phyloP scores from a whole-genome alignment of 2,329 filamentous ascomycete genomes.

The Verticillium tricorpus region DNA sequence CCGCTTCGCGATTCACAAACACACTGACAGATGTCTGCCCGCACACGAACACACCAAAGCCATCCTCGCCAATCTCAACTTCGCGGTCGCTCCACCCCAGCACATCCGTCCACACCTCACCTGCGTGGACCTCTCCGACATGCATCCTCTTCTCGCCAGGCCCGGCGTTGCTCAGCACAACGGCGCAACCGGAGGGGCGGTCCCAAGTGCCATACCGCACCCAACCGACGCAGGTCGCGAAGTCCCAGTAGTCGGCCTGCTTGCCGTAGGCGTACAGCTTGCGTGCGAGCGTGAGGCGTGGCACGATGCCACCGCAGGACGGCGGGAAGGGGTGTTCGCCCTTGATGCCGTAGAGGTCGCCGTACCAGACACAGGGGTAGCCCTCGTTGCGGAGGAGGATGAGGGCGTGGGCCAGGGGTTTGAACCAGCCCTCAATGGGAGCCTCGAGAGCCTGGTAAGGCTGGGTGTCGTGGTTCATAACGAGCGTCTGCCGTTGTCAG shows the following conservation, averaged over 20 bases:
- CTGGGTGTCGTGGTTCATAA: slow-evolving; percentile 68
- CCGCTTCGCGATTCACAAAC: slow-evolving; percentile 53
- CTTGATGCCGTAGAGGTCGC: slow-evolving; percentile 62
- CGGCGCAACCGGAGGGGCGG: slow-evolving; percentile 45
- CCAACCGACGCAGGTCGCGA: slow-evolving; percentile 59
- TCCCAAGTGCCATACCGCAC: slow-evolving; percentile 45
- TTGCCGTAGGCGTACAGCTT: slow-evolving; percentile 64
- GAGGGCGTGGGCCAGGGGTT: slow-evolving; percentile 66
- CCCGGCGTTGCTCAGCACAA: slow-evolving; percentile 50
- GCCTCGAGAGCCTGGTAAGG: slow-evolving; percentile 39
- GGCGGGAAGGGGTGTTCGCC: slow-evolving; percentile 41
- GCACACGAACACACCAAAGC: slow-evolving; percentile 56
- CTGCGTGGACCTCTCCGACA: slow-evolving; percentile 54
- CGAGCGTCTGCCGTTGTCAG: slow-evolving; percentile 48
- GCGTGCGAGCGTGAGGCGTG: slow-evolving; percentile 55
- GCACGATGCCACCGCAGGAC: slow-evolving; percentile 49
- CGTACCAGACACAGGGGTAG: slow-evolving; percentile 66
- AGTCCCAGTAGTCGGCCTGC: slow-evolving; percentile 60
- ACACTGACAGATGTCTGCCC: slow-evolving; percentile 50
- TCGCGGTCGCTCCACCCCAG: slow-evolving; percentile 50
- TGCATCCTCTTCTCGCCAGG: slow-evolving; percentile 55
- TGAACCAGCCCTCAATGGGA: slow-evolving; percentile 62
- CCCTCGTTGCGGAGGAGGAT: slow-evolving; percentile 62
- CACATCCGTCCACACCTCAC: slow-evolving; percentile 62
- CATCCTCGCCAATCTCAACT: slow-evolving; percentile 55